Conservation (phyloP, 2,329 filamentous ascomycete species). For the Fusarium proliferatum region DNA sequence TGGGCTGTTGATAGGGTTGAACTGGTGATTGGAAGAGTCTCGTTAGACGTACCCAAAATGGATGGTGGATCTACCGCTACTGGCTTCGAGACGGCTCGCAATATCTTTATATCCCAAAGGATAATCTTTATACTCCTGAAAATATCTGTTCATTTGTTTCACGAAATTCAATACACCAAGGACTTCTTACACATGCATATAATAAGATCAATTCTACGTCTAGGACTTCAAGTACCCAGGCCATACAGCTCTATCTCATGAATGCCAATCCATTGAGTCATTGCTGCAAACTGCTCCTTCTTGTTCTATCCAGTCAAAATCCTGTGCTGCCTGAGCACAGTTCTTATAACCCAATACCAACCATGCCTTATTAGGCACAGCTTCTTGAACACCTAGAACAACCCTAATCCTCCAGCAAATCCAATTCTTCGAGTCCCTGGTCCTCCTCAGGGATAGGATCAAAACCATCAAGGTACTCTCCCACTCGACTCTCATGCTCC, state of each 20-base stretch:
- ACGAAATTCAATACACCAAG: rapidly evolving
- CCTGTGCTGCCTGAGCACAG: rapidly evolving
- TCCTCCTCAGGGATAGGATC: neutral
- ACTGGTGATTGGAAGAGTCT: neutral
- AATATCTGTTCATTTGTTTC: rapidly evolving
- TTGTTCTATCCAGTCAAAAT: neutral
- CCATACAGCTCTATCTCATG: rapidly evolving
- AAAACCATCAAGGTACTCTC: neutral
- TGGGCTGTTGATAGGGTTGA: neutral
- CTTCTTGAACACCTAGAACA: too few relatives aligned
- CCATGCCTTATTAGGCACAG: too few relatives aligned
- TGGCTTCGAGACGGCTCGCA: rapidly evolving
- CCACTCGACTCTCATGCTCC: rapidly evolving
- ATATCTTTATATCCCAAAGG: rapidly evolving
- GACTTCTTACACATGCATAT: neutral
- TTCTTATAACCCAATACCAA: neutral
- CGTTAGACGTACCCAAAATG: rapidly evolving
- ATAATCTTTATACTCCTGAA: rapidly evolving
- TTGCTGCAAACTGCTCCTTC: neutral
- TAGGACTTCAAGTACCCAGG: rapidly evolving
- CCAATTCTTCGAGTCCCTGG: neutral
- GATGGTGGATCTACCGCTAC: neutral
- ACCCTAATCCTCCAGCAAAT: neutral
- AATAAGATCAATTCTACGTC: neutral
- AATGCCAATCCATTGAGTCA: neutral